These are phyloP conservation scores for Earliella scabrosa DNA, from an alignment of 1,284 basidiomycete genomes.

Conservation along the genomic window DNA sequence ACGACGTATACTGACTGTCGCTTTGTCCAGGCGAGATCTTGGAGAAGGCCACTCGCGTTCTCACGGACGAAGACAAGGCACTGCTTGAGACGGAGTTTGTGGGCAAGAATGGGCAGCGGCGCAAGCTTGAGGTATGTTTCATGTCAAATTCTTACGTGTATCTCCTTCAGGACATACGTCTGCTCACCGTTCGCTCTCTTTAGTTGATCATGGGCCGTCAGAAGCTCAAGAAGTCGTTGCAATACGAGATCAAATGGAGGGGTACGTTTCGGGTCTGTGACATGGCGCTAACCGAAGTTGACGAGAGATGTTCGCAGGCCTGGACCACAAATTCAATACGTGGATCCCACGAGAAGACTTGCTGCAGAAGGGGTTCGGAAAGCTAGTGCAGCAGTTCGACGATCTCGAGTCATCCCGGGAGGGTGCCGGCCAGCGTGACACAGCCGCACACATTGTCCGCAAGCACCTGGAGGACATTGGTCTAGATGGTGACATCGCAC, in stretches of 20 bases:
- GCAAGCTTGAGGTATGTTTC: constrained; percentile 82
- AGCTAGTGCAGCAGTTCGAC: constrained; percentile 94
- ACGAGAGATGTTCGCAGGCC: constrained; percentile 37
- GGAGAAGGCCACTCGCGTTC: constrained; percentile 89
- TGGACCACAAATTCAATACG: constrained; percentile 92
- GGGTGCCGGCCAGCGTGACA: constrained; percentile 89
- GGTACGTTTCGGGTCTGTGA: constrained; percentile 34
- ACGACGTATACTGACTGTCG: neutral
- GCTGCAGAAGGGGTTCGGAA: constrained; percentile 88
- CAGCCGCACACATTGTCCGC: constrained; percentile 77
- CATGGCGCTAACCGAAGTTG: neutral
- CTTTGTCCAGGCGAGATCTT: constrained; percentile 73
- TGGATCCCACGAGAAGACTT: constrained; percentile 95
- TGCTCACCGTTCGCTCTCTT: constrained; percentile 7
- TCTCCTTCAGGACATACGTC: constrained; percentile 1
- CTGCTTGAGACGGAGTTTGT: constrained; percentile 89
- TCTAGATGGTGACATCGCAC: constrained; percentile 95
- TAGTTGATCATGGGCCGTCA: constrained; percentile 93
- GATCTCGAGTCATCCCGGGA: constrained; percentile 96
- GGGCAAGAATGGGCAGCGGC: constrained; percentile 89
- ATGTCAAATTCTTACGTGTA: neutral
- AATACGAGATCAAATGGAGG: constrained; percentile 97
- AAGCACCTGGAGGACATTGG: constrained; percentile 95
- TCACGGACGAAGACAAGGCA: constrained; percentile 88
- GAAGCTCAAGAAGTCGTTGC: constrained; percentile 96